Evolutionary conservation across 2,329 filamentous ascomycete species (phyloP), one percentile per base, ranked within the genome.

Genomic region (Hypoxylon rubiginosum): DNA sequence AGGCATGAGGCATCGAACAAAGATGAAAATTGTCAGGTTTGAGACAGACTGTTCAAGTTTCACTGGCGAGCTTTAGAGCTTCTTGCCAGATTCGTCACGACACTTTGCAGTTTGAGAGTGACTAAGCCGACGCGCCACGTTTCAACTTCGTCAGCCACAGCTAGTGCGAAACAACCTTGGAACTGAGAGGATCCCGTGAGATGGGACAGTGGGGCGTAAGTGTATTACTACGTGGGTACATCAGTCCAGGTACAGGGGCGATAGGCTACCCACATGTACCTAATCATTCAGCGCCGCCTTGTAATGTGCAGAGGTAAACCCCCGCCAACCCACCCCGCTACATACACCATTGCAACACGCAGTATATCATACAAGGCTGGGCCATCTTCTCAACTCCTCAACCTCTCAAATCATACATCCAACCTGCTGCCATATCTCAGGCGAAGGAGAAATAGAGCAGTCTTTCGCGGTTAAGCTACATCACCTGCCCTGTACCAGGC

Each of bases 51-150:
- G 15, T 28, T 39, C n/a, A 56, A 56, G 43, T 62, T 43, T 46
- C 34, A 48, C 21, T 39, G 30, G 36, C 58, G 51, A 59, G 62
- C 53, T 62, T 61, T 50, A 51, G 60, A 73, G 72, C 67, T 75
- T 75, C 69, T 75, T 76, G 74, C 74, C 73, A 75, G 73, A 76
- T 76, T 73, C 66, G 67, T 69, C 62, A 34, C 50, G 53, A 59
- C 39, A 26, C 51, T 24, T 51, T 58, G 32, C 21, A 50, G 54
- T 55, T 57, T 55, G 32, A 19, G 3, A 15, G 41, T 69, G 68
- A 73, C 64, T 70, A 72, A 70, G 63, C 68, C 32, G 1, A 9
- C 5, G 41, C 7, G 55, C 41, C 32, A 48, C 39, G 8, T 45
- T 36, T 46, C 19, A 49, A 7, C 11, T 26, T 48, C 3, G 24